Evolutionary conservation across 306 rosid species (phyloP).

Genomic region (Sindora glabra): DNA sequence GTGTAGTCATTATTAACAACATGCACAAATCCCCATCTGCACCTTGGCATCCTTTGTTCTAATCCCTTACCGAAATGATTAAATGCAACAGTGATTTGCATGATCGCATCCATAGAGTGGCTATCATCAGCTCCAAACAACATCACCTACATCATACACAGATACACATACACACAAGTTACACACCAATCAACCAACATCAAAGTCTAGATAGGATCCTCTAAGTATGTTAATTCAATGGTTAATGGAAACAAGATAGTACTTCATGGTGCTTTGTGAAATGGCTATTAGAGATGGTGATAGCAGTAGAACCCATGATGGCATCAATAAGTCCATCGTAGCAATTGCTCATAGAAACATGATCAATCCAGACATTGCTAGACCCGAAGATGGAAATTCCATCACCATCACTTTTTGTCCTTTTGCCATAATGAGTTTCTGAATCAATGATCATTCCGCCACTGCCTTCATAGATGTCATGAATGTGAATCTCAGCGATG

Average conservation of each 20-base stretch:
- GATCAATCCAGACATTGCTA: constrained; percentile 56
- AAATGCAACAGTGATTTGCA: constrained; percentile 80
- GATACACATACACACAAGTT: too few species aligned
- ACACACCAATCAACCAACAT: too few species aligned
- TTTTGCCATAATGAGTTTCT: constrained; percentile 20
- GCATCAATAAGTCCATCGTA: constrained; percentile 51
- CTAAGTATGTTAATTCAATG: too few species aligned
- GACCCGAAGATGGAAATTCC: constrained; percentile 44
- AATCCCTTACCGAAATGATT: constrained; percentile 71
- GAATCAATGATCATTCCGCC: constrained; percentile 53
- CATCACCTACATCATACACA: constrained; percentile 50
- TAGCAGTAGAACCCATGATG: constrained; percentile 48
- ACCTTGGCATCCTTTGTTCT: constrained; percentile 75
- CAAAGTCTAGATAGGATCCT: too few species aligned
- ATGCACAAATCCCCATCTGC: constrained; percentile 62
- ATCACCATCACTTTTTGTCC: constrained; percentile 54
- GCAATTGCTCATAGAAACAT: constrained; percentile 47
- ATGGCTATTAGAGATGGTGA: constrained; percentile 63
- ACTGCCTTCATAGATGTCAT: neutral
- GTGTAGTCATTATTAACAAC: constrained; percentile 73
- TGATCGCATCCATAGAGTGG: constrained; percentile 27
- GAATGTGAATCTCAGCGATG: constrained; percentile 47
- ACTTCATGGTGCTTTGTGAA: constrained; percentile 62
- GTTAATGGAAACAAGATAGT: too few species aligned
- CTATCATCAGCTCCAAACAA: constrained; percentile 59